phyloP scores from a whole-genome alignment of 1,139 yeast genomes.

The Geotrichum citri-aurantii region DNA sequence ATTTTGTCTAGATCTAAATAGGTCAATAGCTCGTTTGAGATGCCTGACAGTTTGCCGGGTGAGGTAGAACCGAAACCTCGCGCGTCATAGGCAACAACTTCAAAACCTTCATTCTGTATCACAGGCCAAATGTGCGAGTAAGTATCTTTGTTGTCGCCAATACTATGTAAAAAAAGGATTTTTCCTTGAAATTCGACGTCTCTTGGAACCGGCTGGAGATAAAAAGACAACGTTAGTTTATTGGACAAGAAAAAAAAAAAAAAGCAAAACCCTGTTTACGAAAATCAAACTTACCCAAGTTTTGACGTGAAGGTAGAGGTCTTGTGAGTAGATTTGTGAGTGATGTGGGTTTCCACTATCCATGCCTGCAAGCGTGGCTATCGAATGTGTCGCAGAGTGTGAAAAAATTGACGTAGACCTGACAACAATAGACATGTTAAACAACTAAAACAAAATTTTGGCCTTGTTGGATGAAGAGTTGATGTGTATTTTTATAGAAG shows the following conservation, averaged over 20 bases:
- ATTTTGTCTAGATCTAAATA: constrained; percentile 68
- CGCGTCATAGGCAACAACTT: constrained; percentile 73
- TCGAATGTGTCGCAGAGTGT: background rate
- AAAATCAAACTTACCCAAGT: constrained; percentile 18
- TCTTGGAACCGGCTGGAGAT: constrained; percentile 20
- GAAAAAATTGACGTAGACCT: background rate
- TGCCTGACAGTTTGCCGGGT: constrained; percentile 51
- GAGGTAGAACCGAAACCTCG: constrained; percentile 78
- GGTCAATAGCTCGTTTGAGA: constrained; percentile 57
- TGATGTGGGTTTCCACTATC: background rate
- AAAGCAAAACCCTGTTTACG: too few species aligned
- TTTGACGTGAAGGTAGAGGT: constrained; percentile 19
- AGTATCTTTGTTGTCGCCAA: constrained; percentile 51
- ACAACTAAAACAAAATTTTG: background rate
- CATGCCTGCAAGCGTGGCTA: background rate
- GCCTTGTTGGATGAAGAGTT: too few species aligned
- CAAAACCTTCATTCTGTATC: constrained; percentile 57
- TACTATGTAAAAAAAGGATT: constrained; percentile 63
- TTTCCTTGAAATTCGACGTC: constrained; percentile 46
- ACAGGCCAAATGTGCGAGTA: constrained; percentile 57
- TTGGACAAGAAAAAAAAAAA: background rate
- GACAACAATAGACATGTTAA: background rate
- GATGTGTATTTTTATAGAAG: too few species aligned
- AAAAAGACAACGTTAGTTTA: background rate
- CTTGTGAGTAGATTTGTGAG: background rate